Conservation (phyloP, 1,139 yeast species). For the Saccharomyces hybrid region DNA sequence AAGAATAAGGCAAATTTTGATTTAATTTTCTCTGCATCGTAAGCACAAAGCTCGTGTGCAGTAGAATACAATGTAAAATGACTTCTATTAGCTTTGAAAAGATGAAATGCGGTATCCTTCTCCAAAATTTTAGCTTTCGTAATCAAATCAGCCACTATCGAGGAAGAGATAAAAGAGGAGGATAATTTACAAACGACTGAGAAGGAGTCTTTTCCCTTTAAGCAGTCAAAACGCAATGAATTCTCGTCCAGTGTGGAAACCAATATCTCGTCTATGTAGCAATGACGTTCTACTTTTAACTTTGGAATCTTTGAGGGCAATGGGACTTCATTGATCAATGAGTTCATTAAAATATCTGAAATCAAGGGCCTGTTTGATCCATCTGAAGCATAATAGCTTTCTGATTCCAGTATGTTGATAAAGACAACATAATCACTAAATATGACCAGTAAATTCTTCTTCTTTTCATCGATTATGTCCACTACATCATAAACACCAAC, state of each 20-base stretch:
- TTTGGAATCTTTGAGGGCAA: slow-evolving; percentile 57
- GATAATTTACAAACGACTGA: slow-evolving; percentile 29
- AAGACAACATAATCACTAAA: slow-evolving; percentile 76
- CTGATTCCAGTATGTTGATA: slow-evolving; percentile 39
- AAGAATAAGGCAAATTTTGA: slow-evolving; percentile 61
- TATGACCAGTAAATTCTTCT: slow-evolving; percentile 51
- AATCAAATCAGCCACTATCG: slow-evolving; percentile 53
- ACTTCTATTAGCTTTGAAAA: slow-evolving; percentile 45
- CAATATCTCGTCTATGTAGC: slow-evolving; percentile 48
- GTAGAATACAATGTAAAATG: slow-evolving; percentile 60
- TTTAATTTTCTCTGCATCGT: slow-evolving; percentile 49
- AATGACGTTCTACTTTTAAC: slow-evolving; percentile 64
- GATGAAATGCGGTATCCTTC: slow-evolving; percentile 79
- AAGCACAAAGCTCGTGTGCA: slow-evolving; percentile 65
- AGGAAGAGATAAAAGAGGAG: slow-evolving; percentile 24
- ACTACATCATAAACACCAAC: slow-evolving; percentile 67
- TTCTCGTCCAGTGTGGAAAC: slow-evolving; percentile 40
- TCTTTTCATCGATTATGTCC: slow-evolving; percentile 33
- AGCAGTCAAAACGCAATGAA: slow-evolving; percentile 29
- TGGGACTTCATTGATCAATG: slow-evolving; percentile 79
- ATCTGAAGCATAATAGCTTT: slow-evolving; percentile 20
- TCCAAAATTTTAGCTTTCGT: slow-evolving; percentile 73
- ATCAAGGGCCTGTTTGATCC: slow-evolving; percentile 50
- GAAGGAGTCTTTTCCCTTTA: slow-evolving; percentile 18
- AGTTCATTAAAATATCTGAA: slow-evolving; percentile 82